Evolutionary conservation across 139 green algal species (phyloP).

Genomic region (Micractinium conductrix): DNA sequence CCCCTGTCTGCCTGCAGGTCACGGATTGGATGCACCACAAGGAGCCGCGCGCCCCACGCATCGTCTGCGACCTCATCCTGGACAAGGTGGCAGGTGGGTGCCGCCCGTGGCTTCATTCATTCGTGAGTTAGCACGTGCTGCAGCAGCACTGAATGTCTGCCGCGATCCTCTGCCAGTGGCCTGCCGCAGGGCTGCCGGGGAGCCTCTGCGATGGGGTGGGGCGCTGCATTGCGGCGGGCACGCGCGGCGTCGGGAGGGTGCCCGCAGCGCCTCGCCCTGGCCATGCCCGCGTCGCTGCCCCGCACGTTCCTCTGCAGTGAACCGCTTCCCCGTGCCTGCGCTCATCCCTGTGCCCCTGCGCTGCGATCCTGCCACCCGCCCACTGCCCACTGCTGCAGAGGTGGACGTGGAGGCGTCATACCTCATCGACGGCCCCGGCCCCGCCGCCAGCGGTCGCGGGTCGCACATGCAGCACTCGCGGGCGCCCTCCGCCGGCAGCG

Average conservation of each 20-base stretch:
- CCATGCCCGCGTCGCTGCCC: no score
- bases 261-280: no score
- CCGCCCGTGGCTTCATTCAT: no score
- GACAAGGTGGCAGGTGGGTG: slow-evolving; percentile 59
- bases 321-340: no score
- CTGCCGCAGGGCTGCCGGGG: no score
- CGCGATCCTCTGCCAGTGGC: no score
- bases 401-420: slow-evolving; percentile 46
- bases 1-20: no score
- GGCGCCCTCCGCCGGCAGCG: not conserved
- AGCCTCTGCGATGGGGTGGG: no score
- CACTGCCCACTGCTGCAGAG: slow-evolving; percentile 23
- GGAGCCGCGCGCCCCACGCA: slow-evolving; percentile 65
- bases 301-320: no score
- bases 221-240: no score
- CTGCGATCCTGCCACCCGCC: not conserved
- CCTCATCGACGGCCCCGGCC: slow-evolving; percentile 37
- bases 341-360: not conserved
- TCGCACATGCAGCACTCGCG: slow-evolving; percentile 27
- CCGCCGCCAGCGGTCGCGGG: not conserved
- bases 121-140: no score
- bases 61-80: slow-evolving; percentile 71
- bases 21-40: slow-evolving; percentile 61
- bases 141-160: no score
- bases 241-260: not conserved